Base-by-base conservation (phyloP, 441 rosid genomes). In the Gossypium davidsonii region DNA sequence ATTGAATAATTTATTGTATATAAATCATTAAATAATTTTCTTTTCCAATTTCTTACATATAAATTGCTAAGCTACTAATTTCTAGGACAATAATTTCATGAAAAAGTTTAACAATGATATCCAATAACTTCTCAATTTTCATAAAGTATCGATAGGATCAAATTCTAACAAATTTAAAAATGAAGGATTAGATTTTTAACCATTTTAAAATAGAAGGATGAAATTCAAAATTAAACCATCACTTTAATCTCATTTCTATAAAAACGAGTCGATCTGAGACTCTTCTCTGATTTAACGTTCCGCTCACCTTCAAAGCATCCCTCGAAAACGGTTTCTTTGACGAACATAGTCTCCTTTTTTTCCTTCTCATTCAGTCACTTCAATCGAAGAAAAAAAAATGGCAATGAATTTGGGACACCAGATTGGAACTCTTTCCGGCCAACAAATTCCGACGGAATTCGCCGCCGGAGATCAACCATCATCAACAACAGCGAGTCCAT, bases 331-430 rank as follows among this genome's bases (percentile, higher is more conserved):
- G 60, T 11, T 21, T 21, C 60, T 20, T 56, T 12, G 60, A 20
- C 14, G 60, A 56, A 20, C 60, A 21, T 21, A 21, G 14, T 21
- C 28, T 20, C 12, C 60, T 20, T 56, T 21, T 55, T 56, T 9
- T 56, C 60, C 60, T 56, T 59, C 5, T 59, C 28, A 59, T 28
- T 73, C 25, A 11, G 62, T 74, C 20, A 65, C 15, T 2, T 21
- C 9, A 42, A 5, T 18, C 52, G 34, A 56, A 56, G 1, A 14
- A 26, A 21, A 9, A 9, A 15, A 70, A 79, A 89, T 91, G 98
- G 97, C 97, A 28, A 73, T 90, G 76, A 88, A 80, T 74, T 37
- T 91, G 6, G 62, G 93, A n/a, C 89, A 83, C 75, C 96, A 89
- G 87, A 83, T 93, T 69, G 90, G 92, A 44, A 63, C 86, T 7